Conservation (phyloP, 2,329 filamentous ascomycete genomes). For the Neonectria faginata region DNA sequence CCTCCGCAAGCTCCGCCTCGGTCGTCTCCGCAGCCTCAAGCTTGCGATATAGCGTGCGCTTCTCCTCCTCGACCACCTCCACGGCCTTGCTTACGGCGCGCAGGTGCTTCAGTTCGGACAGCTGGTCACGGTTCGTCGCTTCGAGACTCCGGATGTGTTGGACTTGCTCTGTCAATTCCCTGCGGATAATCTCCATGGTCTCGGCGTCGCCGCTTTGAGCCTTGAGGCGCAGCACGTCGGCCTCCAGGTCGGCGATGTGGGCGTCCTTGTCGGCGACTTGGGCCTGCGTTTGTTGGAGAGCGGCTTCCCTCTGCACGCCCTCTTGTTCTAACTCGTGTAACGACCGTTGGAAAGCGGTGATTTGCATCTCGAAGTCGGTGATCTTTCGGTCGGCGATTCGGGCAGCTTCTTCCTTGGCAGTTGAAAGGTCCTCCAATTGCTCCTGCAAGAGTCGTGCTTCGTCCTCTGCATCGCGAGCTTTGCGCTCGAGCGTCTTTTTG, state of each 20-base stretch:
- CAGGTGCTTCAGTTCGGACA: constrained; percentile 82
- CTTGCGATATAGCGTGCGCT: constrained; percentile 82
- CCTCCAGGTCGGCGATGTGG: constrained; percentile 80
- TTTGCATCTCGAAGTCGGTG: constrained; percentile 65
- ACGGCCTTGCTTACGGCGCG: constrained; percentile 87
- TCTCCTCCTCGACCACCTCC: constrained; percentile 95
- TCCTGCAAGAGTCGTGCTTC: constrained; percentile 81
- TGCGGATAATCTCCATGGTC: constrained; percentile 85
- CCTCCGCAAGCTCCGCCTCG: constrained; percentile 81
- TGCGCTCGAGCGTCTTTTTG: constrained; percentile 75
- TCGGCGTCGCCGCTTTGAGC: constrained; percentile 89
- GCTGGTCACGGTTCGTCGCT: constrained; percentile 81
- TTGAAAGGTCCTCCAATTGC: constrained; percentile 78
- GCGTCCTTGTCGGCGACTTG: constrained; percentile 76
- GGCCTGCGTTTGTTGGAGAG: constrained; percentile 71
- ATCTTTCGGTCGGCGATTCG: constrained; percentile 68
- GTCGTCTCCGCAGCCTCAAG: constrained; percentile 80
- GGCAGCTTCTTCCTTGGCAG: constrained; percentile 76
- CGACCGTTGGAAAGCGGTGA: constrained; percentile 59
- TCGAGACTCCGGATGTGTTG: constrained; percentile 90
- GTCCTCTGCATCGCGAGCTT: constrained; percentile 77
- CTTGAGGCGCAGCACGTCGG: constrained; percentile 85
- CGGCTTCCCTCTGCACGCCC: constrained; percentile 64
- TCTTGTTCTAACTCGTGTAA: constrained; percentile 72
- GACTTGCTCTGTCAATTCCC: constrained; percentile 91